Percentiles rank a stretch among this genome's conserved stretches.
phyloP scores from a whole-genome alignment of 352 stramenopile genomes.

The Globisporangium heterothallicum region DNA sequence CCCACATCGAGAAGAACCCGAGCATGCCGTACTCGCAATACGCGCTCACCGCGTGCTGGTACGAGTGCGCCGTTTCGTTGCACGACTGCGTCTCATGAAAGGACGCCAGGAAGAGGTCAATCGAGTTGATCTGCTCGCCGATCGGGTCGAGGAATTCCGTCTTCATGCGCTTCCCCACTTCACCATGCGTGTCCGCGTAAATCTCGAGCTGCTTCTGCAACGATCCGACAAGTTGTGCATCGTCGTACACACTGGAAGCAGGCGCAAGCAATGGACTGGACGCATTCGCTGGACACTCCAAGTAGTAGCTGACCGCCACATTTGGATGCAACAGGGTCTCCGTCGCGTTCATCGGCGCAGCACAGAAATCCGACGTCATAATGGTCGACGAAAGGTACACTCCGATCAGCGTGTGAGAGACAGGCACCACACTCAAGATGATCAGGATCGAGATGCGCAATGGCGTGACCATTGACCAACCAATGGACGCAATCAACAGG shows the following conservation, averaged over 20 bases:
- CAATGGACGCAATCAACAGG: conserved; percentile 73
- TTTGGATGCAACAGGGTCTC: conserved; percentile 46
- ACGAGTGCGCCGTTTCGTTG: conserved; percentile 30
- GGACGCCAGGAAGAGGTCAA: conserved; percentile 21
- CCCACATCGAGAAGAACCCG: conserved; percentile 83
- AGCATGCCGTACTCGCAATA: conserved; percentile 82
- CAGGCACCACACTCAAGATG: conserved; percentile 67
- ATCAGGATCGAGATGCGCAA: conserved; percentile 72
- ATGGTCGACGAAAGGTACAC: conserved; percentile 77
- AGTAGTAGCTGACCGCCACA: conserved; percentile 49
- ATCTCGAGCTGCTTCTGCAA: conserved; percentile 48
- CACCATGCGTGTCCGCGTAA: conserved; percentile 46
- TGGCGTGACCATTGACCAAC: conserved; percentile 73
- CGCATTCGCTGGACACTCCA: conserved; percentile 51
- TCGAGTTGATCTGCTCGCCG: conserved; percentile 29
- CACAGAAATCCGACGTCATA: conserved; percentile 78
- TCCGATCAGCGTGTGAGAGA: conserved; percentile 75
- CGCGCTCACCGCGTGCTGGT: conserved; percentile 40
- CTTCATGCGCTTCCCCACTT: conserved; percentile 56
- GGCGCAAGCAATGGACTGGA: conserved; percentile 40
- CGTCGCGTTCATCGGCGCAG: conserved; percentile 61
- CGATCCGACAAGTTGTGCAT: conserved; percentile 16
- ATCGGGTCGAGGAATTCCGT: conserved; percentile 71
- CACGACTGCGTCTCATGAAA: conserved; percentile 55
- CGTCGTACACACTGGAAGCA: conserved; percentile 28